Percentiles rank a stretch among this genome's conserved stretches.
These are phyloP conservation scores for Euclidium syriacum DNA, from an alignment of 345 rosid genomes.

Conservation along the genomic window DNA sequence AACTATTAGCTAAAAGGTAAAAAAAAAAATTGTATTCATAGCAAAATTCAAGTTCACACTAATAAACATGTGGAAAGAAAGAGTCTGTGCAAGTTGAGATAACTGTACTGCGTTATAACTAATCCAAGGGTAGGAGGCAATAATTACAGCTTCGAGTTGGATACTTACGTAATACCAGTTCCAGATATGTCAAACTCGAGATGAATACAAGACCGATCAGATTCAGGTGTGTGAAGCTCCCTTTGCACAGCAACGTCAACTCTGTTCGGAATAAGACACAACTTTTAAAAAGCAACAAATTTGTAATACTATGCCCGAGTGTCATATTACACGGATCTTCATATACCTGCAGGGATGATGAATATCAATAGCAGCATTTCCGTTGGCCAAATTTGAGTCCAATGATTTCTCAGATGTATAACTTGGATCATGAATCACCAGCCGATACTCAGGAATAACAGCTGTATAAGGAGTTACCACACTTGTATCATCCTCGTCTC, in stretches of 20 bases:
- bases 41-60: background rate
- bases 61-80: background rate
- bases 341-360: constrained; percentile 90
- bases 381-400: constrained; percentile 46
- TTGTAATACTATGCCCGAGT: background rate
- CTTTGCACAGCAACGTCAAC: constrained; percentile 66
- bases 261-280: constrained; percentile 39
- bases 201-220: constrained; percentile 94
- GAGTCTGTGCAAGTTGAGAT: background rate
- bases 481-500: constrained; percentile 72
- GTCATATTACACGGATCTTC: background rate
- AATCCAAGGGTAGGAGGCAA: background rate
- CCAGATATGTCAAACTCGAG: constrained; percentile 80
- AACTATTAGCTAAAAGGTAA: background rate
- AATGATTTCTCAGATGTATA: constrained; percentile 29
- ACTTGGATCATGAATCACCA: constrained; percentile 58
- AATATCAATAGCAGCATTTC: constrained; percentile 56
- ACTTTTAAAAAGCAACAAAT: constrained; percentile 24
- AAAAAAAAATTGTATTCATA: background rate
- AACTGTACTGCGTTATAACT: background rate
- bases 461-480: constrained; percentile 85
- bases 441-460: constrained; percentile 77
- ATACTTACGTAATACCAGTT: constrained; percentile 66
- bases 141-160: background rate
- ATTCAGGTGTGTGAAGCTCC: constrained; percentile 85